These are phyloP conservation scores for Penicillium longicatenatum DNA, from an alignment of 495 filamentous ascomycete species.

Conservation along the genomic window DNA sequence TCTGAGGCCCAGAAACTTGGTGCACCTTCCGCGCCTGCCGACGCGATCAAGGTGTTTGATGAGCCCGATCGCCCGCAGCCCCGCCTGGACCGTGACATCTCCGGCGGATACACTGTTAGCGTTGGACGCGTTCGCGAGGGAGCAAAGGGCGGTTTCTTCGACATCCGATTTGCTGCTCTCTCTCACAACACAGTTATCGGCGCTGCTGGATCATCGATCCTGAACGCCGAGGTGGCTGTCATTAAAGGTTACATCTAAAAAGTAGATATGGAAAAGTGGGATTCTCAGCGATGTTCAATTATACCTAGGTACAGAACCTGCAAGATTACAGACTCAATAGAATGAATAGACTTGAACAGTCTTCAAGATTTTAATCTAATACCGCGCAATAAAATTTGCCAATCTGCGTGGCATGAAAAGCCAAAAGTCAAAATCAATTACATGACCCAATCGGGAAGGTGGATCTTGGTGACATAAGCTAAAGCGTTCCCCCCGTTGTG, in stretches of 20 bases:
- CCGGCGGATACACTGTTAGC: constrained; percentile 76
- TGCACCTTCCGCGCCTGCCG: constrained; percentile 73
- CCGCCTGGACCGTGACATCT: constrained; percentile 75
- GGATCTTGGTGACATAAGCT: constrained; percentile 16
- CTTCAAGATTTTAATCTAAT: not conserved
- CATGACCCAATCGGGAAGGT: constrained; percentile 11
- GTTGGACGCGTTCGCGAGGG: constrained; percentile 74
- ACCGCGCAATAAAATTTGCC: no score
- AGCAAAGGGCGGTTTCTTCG: constrained; percentile 74
- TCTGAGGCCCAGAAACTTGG: constrained; percentile 74
- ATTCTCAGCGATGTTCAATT: constrained; percentile 31
- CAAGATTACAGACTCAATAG: constrained; percentile 5
- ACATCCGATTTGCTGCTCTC: constrained; percentile 79
- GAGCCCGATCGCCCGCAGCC: constrained; percentile 82
- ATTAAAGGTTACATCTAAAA: constrained; percentile 78
- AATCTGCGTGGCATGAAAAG: not conserved
- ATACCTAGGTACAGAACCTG: constrained; percentile 13
- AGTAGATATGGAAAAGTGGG: constrained; percentile 29
- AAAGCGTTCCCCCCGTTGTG: constrained; percentile 12
- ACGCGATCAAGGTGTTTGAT: constrained; percentile 76
- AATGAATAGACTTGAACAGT: not conserved
- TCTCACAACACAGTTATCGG: constrained; percentile 93
- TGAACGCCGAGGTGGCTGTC: constrained; percentile 92
- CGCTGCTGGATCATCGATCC: constrained; percentile 88
- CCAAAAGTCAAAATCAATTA: constrained; percentile 1